These are phyloP conservation scores for Chrysanthemum makinoi DNA, from an alignment of 129 eudicot species.

Conservation along the genomic window DNA sequence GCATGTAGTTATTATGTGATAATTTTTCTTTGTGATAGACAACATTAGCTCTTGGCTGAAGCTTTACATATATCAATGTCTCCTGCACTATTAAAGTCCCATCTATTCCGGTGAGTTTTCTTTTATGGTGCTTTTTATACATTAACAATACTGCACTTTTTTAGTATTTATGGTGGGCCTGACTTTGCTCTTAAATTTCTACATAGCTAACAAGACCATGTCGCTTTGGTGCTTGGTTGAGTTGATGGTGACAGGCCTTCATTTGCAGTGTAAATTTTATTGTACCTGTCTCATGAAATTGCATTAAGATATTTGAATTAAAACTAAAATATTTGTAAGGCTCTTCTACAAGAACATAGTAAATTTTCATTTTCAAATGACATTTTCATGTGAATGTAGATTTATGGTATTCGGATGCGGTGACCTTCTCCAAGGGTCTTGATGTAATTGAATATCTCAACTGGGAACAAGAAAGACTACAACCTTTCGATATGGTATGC, in stretches of 20 bases:
- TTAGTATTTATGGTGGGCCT: neutral
- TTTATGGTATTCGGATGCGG: no score
- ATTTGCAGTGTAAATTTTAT: conserved; percentile 37
- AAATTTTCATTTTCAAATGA: no score
- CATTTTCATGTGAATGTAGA: no score
- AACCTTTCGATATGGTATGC: no score
- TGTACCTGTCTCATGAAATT: no score
- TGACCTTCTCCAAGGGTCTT: no score
- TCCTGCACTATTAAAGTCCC: conserved; percentile 64
- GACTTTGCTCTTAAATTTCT: neutral
- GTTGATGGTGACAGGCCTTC: conserved; percentile 74
- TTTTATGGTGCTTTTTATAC: neutral
- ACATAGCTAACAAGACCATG: conserved; percentile 61
- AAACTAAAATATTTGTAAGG: no score
- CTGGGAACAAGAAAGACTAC: no score
- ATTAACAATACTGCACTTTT: neutral
- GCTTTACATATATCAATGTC: conserved; percentile 76
- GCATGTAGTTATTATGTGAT: neutral
- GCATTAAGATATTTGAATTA: no score
- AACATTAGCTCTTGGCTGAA: conserved; percentile 78
- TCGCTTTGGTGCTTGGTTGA: conserved; percentile 78
- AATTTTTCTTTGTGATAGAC: conserved; percentile 36
- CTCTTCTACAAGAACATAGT: no score
- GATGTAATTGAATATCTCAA: no score
- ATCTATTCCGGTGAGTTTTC: conserved; percentile 57